These are phyloP conservation scores for Penicillium sp. DNA, from an alignment of 2,329 filamentous ascomycete species.

Conservation along the genomic window DNA sequence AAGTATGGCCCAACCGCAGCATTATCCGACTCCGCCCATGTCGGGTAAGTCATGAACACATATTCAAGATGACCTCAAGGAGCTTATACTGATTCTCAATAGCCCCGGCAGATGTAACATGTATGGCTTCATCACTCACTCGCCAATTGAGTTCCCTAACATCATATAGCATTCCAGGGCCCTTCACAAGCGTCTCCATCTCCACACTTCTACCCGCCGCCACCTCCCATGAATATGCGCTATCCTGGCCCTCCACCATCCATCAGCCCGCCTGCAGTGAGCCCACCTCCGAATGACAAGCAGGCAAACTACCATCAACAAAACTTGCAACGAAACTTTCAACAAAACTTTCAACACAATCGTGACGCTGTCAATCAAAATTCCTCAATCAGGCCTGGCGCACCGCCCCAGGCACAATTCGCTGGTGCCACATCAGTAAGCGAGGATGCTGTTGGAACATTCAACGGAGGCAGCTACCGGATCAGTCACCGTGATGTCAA, in stretches of 20 bases:
- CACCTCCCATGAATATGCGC: slow-evolving; percentile 13
- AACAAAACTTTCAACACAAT: slow-evolving; percentile 10
- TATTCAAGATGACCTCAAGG: too few relatives aligned
- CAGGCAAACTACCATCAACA: background rate
- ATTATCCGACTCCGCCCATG: slow-evolving; percentile 14
- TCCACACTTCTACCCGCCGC: slow-evolving; percentile 23
- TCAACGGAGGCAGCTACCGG: slow-evolving; percentile 91
- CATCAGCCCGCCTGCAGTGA: slow-evolving; percentile 4
- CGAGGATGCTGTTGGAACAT: slow-evolving; percentile 85
- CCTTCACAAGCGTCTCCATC: slow-evolving; percentile 2
- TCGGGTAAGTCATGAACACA: slow-evolving; percentile 11
- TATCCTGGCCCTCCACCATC: slow-evolving; percentile 7
- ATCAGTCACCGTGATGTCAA: slow-evolving; percentile 91
- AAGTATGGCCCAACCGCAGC: slow-evolving; percentile 1
- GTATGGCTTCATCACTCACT: background rate
- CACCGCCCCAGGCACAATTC: slow-evolving; percentile 54
- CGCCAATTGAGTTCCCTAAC: background rate
- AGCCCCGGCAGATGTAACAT: slow-evolving; percentile 18
- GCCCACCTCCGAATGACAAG: slow-evolving; percentile 1
- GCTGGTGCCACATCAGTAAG: slow-evolving; percentile 58
- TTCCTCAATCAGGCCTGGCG: slow-evolving; percentile 22
- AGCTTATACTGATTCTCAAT: background rate
- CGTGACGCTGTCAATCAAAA: slow-evolving; percentile 8
- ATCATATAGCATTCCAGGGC: slow-evolving; percentile 5
- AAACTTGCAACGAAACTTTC: slow-evolving; percentile 5